Evolutionary conservation across 495 filamentous ascomycete species (phyloP).

Genomic region (Penicillium goetzii): DNA sequence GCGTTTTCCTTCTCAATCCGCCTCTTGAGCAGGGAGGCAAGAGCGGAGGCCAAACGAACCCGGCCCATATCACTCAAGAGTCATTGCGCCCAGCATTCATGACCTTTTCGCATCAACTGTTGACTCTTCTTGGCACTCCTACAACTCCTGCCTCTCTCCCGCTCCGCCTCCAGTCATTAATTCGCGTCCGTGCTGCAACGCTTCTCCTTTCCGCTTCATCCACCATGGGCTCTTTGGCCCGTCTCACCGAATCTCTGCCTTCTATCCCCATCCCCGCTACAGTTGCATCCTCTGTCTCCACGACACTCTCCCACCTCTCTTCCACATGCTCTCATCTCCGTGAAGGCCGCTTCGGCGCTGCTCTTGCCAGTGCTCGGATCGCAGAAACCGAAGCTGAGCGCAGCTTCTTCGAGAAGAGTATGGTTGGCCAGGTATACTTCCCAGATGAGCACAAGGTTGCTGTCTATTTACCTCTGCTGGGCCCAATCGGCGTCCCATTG

Average conservation of each 20-base stretch:
- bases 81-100: slow-evolving; percentile 78
- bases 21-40: slow-evolving; percentile 39
- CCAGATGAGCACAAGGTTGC: slow-evolving; percentile 99
- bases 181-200: slow-evolving; percentile 81
- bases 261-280: slow-evolving; percentile 87
- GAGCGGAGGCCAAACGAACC: slow-evolving; percentile 31
- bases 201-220: slow-evolving; percentile 88
- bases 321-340: slow-evolving; percentile 74
- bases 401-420: slow-evolving; percentile 97
- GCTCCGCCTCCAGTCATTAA: slow-evolving; percentile 80
- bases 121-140: slow-evolving; percentile 86
- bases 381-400: slow-evolving; percentile 89
- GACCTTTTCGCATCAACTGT: slow-evolving; percentile 89
- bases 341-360: slow-evolving; percentile 64
- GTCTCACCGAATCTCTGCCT: slow-evolving; percentile 79
- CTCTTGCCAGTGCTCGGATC: slow-evolving; percentile 75
- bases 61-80: slow-evolving; percentile 54
- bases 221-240: slow-evolving; percentile 89
- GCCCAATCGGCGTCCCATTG: slow-evolving; percentile 89
- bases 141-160: slow-evolving; percentile 77
- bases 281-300: slow-evolving; percentile 82
- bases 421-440: slow-evolving; percentile 98
- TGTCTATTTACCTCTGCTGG: slow-evolving; percentile 89
- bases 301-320: slow-evolving; percentile 75
- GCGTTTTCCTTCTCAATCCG: slow-evolving; percentile 79